Evolutionary conservation across 768 basidiomycete species (phyloP).

Genomic region (Agaricus sinodeliciosus): DNA sequence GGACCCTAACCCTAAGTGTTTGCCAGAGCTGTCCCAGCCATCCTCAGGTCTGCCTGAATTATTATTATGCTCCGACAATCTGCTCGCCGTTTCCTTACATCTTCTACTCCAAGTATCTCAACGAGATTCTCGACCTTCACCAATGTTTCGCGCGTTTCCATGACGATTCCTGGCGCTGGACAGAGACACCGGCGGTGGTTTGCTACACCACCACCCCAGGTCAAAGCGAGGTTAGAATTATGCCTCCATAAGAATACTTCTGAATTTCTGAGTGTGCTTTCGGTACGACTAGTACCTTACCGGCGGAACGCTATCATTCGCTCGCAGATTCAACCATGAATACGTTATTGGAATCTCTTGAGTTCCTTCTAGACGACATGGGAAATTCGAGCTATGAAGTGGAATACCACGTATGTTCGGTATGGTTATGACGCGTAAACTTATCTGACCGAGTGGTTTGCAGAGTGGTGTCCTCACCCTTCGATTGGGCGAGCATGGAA

Average conservation of each 20-base stretch:
- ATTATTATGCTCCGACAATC: conserved; percentile 17
- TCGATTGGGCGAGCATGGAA: conserved; percentile 66
- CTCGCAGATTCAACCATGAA: conserved; percentile 79
- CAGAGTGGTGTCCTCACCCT: conserved; percentile 92
- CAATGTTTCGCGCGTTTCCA: background rate
- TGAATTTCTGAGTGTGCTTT: background rate
- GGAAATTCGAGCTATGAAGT: conserved; percentile 64
- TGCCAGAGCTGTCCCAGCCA: background rate
- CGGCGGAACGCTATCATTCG: conserved; percentile 60
- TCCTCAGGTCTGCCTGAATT: background rate
- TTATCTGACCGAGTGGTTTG: background rate
- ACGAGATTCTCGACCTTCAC: background rate
- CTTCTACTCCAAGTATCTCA: background rate
- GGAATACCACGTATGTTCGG: conserved; percentile 70
- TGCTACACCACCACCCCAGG: conserved; percentile 51
- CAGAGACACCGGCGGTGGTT: conserved; percentile 23
- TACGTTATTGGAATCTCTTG: conserved; percentile 63
- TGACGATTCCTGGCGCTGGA: background rate
- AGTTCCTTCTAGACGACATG: conserved; percentile 58
- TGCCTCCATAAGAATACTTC: background rate
- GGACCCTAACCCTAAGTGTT: conserved; percentile 24
- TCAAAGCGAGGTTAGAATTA: conserved; percentile 44
- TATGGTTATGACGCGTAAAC: background rate
- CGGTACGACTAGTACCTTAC: conserved; percentile 30
- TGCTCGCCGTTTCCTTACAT: conserved; percentile 17